Conservation (phyloP, 2,329 filamentous ascomycete species). For the Didymellaceae sp. region DNA sequence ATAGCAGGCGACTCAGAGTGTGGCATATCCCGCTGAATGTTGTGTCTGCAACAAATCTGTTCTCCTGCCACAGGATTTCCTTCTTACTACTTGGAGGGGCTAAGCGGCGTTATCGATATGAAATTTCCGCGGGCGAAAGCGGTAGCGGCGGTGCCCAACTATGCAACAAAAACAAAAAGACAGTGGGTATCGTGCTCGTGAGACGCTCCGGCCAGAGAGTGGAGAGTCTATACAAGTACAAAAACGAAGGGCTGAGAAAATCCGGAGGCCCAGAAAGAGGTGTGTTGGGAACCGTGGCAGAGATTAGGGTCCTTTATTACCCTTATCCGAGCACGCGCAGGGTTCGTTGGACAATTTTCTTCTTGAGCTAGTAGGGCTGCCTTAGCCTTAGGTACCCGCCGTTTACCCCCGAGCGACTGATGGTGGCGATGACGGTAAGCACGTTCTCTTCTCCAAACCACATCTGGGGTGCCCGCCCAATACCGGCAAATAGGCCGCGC, state of each 20-base stretch:
- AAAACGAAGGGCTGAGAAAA: constrained; percentile 26
- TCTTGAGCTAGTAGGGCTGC: constrained; percentile 7
- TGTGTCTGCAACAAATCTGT: constrained; percentile 6
- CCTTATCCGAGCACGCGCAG: constrained; percentile 19
- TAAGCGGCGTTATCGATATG: constrained; percentile 39
- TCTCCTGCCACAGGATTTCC: constrained; percentile 11
- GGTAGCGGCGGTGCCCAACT: constrained; percentile 13
- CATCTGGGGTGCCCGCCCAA: constrained; percentile 10
- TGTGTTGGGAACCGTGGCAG: constrained; percentile 10
- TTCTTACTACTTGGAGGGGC: constrained; percentile 37
- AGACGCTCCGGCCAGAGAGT: constrained; percentile 37
- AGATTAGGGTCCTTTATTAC: constrained; percentile 15
- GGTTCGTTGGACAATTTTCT: constrained; percentile 10
- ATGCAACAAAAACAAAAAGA: constrained; percentile 8
- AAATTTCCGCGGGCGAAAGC: constrained; percentile 23
- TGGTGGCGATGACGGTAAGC: constrained; percentile 14
- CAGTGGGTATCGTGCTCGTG: constrained; percentile 32
- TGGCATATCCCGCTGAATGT: constrained; percentile 50
- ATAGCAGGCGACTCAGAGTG: constrained; percentile 60
- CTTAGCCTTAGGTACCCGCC: constrained; percentile 5
- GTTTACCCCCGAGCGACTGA: constrained; percentile 11
- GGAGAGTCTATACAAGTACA: constrained; percentile 39
- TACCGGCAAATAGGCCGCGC: background rate
- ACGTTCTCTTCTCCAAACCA: constrained; percentile 2
- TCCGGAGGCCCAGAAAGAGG: constrained; percentile 10